Percentiles rank a stretch among this genome's conserved stretches.
Evolutionary conservation across 352 stramenopile species (phyloP).

Genomic region (Phytopythium sindhum): DNA sequence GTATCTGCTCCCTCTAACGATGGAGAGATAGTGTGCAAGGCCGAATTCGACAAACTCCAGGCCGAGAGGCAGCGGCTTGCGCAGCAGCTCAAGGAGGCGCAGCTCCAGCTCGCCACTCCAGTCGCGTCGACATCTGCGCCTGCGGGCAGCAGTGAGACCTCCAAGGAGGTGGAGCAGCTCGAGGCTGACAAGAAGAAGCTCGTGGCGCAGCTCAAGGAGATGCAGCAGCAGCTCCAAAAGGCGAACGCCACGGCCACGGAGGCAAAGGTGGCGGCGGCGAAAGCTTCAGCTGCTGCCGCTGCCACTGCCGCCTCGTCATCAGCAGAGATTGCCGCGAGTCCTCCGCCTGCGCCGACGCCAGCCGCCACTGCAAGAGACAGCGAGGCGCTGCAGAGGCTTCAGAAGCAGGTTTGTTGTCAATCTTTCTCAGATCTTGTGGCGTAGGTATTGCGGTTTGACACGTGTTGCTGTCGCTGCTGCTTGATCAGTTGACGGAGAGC

Average conservation of each 20-base stretch:
- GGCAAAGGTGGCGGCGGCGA: constrained; percentile 3
- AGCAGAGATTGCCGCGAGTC: not conserved
- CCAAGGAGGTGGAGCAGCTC: constrained; percentile 14
- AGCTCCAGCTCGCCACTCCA: constrained; percentile 40
- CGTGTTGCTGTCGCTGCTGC: not conserved
- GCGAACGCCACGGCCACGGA: constrained; percentile 13
- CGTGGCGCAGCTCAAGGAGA: constrained; percentile 54
- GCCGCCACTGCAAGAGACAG: constrained; percentile 9
- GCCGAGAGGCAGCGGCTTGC: constrained; percentile 50
- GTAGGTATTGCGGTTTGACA: not conserved
- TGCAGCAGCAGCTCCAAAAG: constrained; percentile 46
- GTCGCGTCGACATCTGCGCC: not conserved
- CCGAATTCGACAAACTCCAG: constrained; percentile 47
- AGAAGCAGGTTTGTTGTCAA: constrained; percentile 46
- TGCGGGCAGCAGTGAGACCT: not conserved
- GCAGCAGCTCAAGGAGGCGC: constrained; percentile 57
- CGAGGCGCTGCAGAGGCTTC: constrained; percentile 41
- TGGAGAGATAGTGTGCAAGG: constrained; percentile 24
- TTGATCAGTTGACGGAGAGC: constrained; percentile 31
- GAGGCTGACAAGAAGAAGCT: constrained; percentile 58
- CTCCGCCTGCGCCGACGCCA: not conserved
- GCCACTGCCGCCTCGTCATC: not conserved
- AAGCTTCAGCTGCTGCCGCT: not conserved
- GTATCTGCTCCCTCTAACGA: not conserved
- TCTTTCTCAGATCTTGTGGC: not conserved